These are phyloP conservation scores for Scutellaria minor DNA, from an alignment of 257 asterid species.

Conservation along the genomic window DNA sequence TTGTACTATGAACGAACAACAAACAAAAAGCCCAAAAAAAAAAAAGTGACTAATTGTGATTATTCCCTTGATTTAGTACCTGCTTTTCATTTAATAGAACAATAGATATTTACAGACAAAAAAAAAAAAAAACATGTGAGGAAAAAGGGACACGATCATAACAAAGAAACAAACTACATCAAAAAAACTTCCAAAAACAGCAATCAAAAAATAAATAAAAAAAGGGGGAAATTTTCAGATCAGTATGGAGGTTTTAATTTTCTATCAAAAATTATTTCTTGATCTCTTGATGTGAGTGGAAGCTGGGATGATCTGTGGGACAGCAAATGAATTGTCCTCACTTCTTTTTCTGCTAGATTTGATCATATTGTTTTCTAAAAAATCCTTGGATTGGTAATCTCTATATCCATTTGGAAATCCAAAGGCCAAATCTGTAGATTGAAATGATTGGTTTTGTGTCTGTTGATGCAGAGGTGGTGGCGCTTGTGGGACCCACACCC, in stretches of 20 bases:
- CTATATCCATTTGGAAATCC: constrained; percentile 51
- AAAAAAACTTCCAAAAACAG: constrained; percentile 9
- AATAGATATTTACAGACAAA: constrained; percentile 39
- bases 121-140: constrained; percentile 31
- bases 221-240: constrained; percentile 10
- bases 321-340: constrained; percentile 68
- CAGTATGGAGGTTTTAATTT: neutral
- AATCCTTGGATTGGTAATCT: constrained; percentile 44
- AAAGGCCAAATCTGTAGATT: constrained; percentile 40
- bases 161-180: neutral
- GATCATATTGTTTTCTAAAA: constrained; percentile 12
- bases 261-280: constrained; percentile 46
- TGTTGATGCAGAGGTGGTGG: constrained; percentile 38
- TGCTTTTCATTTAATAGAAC: constrained; percentile 19
- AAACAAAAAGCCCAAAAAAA: neutral
- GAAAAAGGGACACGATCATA: constrained; percentile 10
- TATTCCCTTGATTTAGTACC: neutral
- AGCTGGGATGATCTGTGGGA: constrained; percentile 75
- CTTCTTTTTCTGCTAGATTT: constrained; percentile 55
- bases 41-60: no score
- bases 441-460: constrained; percentile 44
- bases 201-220: neutral
- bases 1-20: neutral
- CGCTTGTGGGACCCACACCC: constrained; percentile 76
- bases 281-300: constrained; percentile 53